phyloP scores from a whole-genome alignment of 345 rosid genomes.

The Murraya koenigii region DNA sequence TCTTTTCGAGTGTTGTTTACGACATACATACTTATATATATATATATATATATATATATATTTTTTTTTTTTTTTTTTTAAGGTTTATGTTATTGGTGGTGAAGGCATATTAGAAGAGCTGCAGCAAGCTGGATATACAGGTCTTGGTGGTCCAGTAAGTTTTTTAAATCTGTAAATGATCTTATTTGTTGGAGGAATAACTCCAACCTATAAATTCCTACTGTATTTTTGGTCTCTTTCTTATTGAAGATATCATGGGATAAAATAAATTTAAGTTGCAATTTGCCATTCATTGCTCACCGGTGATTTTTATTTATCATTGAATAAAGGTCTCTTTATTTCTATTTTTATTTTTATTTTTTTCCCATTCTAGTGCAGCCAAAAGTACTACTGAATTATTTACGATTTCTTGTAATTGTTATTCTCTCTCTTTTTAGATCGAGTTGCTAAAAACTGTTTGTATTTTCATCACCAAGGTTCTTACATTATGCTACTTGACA shows the following conservation, averaged over 20 bases:
- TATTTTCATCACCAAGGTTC: background rate
- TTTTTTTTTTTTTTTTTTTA: conserved; percentile 8
- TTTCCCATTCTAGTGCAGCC: background rate
- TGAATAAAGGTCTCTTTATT: too few relatives aligned
- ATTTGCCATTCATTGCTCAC: background rate
- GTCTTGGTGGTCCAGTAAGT: conserved; percentile 89
- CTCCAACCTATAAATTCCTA: background rate
- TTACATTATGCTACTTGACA: background rate
- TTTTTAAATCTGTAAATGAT: background rate
- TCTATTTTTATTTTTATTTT: too few relatives aligned
- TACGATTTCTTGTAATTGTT: background rate
- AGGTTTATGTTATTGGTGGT: conserved; percentile 88
- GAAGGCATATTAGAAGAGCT: conserved; percentile 84
- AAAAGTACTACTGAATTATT: background rate
- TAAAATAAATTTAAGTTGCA: background rate
- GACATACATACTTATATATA: background rate
- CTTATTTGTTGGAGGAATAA: background rate
- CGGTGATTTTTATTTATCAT: background rate
- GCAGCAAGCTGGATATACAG: conserved; percentile 64
- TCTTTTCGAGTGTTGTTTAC: background rate
- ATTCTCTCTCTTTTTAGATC: background rate
- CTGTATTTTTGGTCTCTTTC: background rate
- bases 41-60: too few relatives aligned
- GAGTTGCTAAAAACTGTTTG: background rate
- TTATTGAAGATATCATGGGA: background rate